Evolutionary conservation across 208 protist species (phyloP), one percentile per base, ranked within the genome.

Genomic region (Crithidia thermophila): DNA sequence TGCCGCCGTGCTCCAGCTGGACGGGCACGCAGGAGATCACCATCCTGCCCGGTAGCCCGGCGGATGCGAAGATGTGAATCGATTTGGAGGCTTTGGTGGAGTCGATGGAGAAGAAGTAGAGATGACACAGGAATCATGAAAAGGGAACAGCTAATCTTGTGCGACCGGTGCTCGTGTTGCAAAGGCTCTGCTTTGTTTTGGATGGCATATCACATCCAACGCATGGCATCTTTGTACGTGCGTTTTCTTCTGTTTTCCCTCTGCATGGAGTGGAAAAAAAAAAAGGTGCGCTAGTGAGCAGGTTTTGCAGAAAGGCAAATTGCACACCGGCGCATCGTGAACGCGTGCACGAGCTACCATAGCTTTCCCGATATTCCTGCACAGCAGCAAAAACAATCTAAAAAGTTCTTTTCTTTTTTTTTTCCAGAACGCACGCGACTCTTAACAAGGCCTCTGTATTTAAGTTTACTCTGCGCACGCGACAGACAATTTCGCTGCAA

Each of bases 1-100:
- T 91, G n/a, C 67, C 76, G 21, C 58, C 90, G 13, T 83, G 79
- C 72, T 88, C 85, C 28, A 85, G 79, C 37, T 91, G 81, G 81
- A 65, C 46, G 13, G 72, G 80, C 28, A 66, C 84, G 27, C 82
- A 91, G 67, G 78, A 87, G 20, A 82, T 88, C 28, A 47, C 27
- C 1, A 42, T 73, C 13, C 45, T 86, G 36, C 72, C 63, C 43
- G 74, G 81, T 49, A 77, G 74, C 45, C 79, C 73, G 25, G 20
- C 20, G 18, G 70, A 82, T 36, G 79, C 72, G 20, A 91, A 81
- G 66, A 72, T 77, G 20, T 75, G 57, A 62, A 62, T 18, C 42
- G 57, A 62, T 39, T 14, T 62, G 57, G 57, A 75, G 58, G 40
- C 52, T 42, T 61, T 25, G 42, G 60, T 52, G 49, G 45, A 45